These are phyloP conservation scores for Papilionanthe hybrid DNA, from an alignment of 116 monocot genomes.

Conservation along the genomic window DNA sequence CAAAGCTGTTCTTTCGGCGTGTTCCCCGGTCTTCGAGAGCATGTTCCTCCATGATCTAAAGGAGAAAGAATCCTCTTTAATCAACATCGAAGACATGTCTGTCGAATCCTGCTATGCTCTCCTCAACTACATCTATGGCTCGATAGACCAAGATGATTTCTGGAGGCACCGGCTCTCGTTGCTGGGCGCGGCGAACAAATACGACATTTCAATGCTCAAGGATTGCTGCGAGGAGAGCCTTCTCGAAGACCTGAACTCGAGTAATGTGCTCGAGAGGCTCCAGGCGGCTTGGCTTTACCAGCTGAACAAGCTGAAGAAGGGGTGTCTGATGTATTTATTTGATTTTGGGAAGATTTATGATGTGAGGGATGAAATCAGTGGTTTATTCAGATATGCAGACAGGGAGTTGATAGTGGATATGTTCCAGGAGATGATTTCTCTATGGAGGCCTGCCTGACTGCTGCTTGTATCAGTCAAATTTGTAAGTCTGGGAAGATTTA, in stretches of 20 bases:
- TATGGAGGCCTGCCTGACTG: constrained; percentile 59
- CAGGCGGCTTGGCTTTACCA: constrained; percentile 87
- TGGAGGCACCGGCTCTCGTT: constrained; percentile 68
- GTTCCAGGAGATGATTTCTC: constrained; percentile 79
- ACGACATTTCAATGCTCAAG: constrained; percentile 61
- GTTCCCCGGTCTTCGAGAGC: constrained; percentile 77
- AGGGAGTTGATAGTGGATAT: constrained; percentile 81
- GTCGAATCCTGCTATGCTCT: constrained; percentile 65
- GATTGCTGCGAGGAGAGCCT: constrained; percentile 86
- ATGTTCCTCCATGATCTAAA: constrained; percentile 79
- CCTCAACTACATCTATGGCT: constrained; percentile 68
- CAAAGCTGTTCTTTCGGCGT: constrained; percentile 67
- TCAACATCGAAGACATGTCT: constrained; percentile 69
- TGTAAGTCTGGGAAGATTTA: too few species aligned
- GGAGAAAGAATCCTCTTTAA: constrained; percentile 73
- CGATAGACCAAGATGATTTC: constrained; percentile 63
- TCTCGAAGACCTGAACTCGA: constrained; percentile 61
- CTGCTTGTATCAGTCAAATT: not conserved
- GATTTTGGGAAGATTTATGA: constrained; percentile 91
- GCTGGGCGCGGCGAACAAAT: constrained; percentile 76
- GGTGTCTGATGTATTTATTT: constrained; percentile 68
- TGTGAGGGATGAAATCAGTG: constrained; percentile 59
- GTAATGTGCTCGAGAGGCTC: constrained; percentile 79
- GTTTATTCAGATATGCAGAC: constrained; percentile 64
- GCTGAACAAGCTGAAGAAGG: constrained; percentile 64